Evolutionary conservation across 345 rosid species (phyloP).

Genomic region (Salix koriyanagi): DNA sequence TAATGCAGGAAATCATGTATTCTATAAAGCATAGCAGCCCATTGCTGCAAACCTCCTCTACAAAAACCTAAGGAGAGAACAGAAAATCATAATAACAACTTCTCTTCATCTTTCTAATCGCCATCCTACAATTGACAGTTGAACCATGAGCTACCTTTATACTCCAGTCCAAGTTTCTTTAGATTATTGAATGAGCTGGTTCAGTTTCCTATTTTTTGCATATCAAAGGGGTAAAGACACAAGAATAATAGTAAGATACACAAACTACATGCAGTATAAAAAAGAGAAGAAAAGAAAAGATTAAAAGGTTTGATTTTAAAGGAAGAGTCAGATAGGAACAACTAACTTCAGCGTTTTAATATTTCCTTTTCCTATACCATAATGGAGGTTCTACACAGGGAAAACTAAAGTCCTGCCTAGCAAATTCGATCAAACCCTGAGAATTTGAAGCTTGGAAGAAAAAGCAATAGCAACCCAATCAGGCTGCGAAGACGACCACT

Average conservation of each 20-base stretch:
- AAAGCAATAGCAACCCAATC: constrained; percentile 99
- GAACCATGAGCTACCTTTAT: neutral
- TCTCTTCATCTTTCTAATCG: neutral
- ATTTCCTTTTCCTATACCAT: neutral
- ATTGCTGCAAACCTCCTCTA: neutral
- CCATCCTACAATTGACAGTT: neutral
- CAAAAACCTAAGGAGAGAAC: neutral
- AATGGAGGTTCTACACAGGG: neutral
- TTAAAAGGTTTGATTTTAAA: neutral
- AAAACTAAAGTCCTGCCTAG: neutral
- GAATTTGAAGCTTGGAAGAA: constrained; percentile 90
- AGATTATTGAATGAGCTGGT: neutral
- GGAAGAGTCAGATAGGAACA: neutral
- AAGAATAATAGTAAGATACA: neutral
- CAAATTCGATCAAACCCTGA: constrained; percentile 64
- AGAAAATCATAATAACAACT: neutral
- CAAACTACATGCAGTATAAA: neutral
- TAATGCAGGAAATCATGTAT: neutral
- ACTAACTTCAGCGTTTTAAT: neutral
- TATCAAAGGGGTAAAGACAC: neutral
- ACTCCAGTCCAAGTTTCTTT: neutral
- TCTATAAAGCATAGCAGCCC: neutral
- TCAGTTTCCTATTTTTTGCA: neutral
- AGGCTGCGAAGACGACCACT: constrained; percentile 97
- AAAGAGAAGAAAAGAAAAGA: neutral